Base-by-base conservation (phyloP, 257 asterid species). In the Gentiana straminea region DNA sequence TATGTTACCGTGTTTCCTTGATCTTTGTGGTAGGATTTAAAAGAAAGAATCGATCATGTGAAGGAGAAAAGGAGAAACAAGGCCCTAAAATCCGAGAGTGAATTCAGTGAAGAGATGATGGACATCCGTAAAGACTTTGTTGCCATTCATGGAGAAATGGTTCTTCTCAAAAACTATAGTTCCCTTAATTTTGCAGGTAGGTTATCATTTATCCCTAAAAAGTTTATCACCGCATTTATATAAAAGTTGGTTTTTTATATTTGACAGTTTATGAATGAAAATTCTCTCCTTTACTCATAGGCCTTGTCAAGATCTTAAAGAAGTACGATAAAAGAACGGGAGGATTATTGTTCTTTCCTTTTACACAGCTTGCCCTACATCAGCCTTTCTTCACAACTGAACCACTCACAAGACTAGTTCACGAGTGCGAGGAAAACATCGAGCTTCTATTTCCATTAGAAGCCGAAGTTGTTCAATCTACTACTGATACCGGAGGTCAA, bases 271-370 rank as follows among this genome's bases (percentile, higher is more conserved):
- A 8, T 50, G 36, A 4, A 7, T 36, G 61, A 39, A 39, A 39
- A 38, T 13, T 15, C 35, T 15, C 45, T 50, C 33, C 52, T 10
- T 54, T 51, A 32, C 5, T 36, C 9, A 3, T 41, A 92, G 99
- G 97, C 51, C 86, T 92, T 34, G 72, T 88, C 9, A 92, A 92
- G 76, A 92, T 92, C 55, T 51, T 92, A 83, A 92, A 92, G 85
- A 92, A 92, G 70, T 88, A 80, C 50, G 99, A 92, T 57, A 92
- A 92, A 71, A 77, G 94, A 62, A 92, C 97, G 0, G 97, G 97
- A 33, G 84, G 72, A 61, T 64, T 76, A 63, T 50, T 92, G 72
- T 79, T 87, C 33, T 68, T 88, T 33, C 94, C 90, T 15, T 92
- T 92, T 36, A 75, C 87, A 1, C 95, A 64, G 65, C 76, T 79